Evolutionary conservation across 305 asterid genomes (phyloP), one percentile per base, ranked within the genome.

Genomic region (Andrographis paniculata): DNA sequence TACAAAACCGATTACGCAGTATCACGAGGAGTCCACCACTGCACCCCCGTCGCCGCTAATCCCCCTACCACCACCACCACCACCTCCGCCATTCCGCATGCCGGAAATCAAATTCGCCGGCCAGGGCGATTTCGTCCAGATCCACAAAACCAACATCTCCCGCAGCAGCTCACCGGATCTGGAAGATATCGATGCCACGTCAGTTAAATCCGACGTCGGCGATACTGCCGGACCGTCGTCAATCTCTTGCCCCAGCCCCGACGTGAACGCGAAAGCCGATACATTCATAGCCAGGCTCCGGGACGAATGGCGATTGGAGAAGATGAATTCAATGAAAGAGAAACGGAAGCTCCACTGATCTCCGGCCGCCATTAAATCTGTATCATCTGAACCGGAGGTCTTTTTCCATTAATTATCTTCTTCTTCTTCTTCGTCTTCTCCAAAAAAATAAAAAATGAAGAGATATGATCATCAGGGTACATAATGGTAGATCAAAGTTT

Each of bases 241-340:
- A 15, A 53, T 75, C 17, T 41, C 46, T 17, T 87, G 94, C 21
- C 91, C 95, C n/a, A 87, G 95, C 74, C 97, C 97, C 33, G 95
- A 88, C 49, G 97, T 88, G 9, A 81, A 88, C 55, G 36, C 50
- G 13, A 77, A 81, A 65, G 97, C 95, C 4, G 95, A 75, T 55
- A 60, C 46, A 38, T 84, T 84, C 72, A 88, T 88, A 20, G 88
- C 95, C 0, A 65, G 87, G 68, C 88, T 68, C 42, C 68, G 78
- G 35, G 81, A 67, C 33, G 93, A 77, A 53, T 88, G 97, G 97
- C 74, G 77, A 54, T 42, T 79, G 44, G 97, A 88, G 62, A 88
- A 81, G 55, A 71, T 88, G 48, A 81, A 74, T 44, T 79, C 94
- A 1, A 13, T 69, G 18, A 72, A 60, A 36, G 87, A 62, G 60